A percentile compares a stretch with the other conserved stretches of the same genome.
phyloP scores from a whole-genome alignment of 2,329 filamentous ascomycete genomes.

The Monilinia fructigena region DNA sequence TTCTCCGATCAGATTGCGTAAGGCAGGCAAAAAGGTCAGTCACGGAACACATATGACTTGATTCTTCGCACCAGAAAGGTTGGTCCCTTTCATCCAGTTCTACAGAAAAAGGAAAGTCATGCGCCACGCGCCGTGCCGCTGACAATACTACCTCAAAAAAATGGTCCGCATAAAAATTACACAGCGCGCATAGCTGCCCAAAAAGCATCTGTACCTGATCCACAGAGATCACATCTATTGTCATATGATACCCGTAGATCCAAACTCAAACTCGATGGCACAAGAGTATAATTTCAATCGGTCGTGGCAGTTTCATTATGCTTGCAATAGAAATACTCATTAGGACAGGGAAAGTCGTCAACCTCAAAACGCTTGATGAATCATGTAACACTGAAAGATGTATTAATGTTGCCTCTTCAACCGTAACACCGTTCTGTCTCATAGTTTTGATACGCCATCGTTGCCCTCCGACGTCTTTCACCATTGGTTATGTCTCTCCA shows the following conservation, averaged over 20 bases:
- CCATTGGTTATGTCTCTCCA: slow-evolving; percentile 22
- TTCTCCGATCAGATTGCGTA: slow-evolving; percentile 28
- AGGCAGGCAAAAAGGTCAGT: slow-evolving; percentile 20
- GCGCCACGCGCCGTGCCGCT: slow-evolving; percentile 32
- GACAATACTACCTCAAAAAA: slow-evolving; percentile 29
- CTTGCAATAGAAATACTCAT: slow-evolving; percentile 6
- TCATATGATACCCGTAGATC: slow-evolving; percentile 21
- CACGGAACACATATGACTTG: slow-evolving; percentile 13
- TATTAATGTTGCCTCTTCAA: slow-evolving; percentile 14
- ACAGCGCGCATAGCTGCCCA: slow-evolving; percentile 37
- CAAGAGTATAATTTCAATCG: slow-evolving; percentile 8
- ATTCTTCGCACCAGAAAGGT: neutral
- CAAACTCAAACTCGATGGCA: slow-evolving; percentile 12
- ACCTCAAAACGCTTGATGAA: neutral
- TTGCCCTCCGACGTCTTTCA: neutral
- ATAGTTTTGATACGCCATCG: slow-evolving; percentile 23
- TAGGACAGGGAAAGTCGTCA: slow-evolving; percentile 8
- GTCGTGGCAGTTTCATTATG: slow-evolving; percentile 4
- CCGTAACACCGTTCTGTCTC: slow-evolving; percentile 7
- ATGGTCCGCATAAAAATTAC: slow-evolving; percentile 26
- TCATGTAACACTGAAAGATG: slow-evolving; percentile 18
- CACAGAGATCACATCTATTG: slow-evolving; percentile 23
- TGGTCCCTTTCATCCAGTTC: slow-evolving; percentile 22
- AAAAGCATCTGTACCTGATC: slow-evolving; percentile 36
- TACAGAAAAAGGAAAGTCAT: slow-evolving; percentile 26